Evolutionary conservation across 495 filamentous ascomycete genomes (phyloP).

Genomic region (Aspergillus heteromorphus): DNA sequence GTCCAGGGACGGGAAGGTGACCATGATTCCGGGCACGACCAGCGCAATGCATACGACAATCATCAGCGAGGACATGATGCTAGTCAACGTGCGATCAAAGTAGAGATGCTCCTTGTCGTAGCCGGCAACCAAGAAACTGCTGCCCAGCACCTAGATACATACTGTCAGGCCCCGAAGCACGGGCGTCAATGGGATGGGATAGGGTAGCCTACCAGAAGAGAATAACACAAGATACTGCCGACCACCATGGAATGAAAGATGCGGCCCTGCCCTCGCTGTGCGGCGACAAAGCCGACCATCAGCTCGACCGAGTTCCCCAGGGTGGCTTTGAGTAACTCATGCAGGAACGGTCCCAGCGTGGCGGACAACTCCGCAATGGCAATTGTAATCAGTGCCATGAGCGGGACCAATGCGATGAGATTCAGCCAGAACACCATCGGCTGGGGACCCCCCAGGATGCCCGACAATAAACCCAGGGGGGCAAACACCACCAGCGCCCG

Average conservation of each 20-base stretch:
- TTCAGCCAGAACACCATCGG: slow-evolving; percentile 17
- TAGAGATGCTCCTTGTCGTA: slow-evolving; percentile 16
- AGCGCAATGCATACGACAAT: slow-evolving; percentile 17
- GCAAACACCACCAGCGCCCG: slow-evolving; percentile 5
- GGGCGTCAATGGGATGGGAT: not conserved
- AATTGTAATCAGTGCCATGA: slow-evolving; percentile 14
- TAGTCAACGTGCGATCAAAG: slow-evolving; percentile 21
- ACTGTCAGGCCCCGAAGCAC: too few relatives aligned
- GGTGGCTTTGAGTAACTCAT: slow-evolving; percentile 24
- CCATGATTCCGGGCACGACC: slow-evolving; percentile 22
- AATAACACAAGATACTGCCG: slow-evolving; percentile 20
- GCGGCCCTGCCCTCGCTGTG: slow-evolving; percentile 5
- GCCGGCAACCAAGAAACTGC: slow-evolving; percentile 18
- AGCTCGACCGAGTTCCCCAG: slow-evolving; percentile 24
- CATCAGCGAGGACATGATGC: slow-evolving; percentile 23
- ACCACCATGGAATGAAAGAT: slow-evolving; percentile 18
- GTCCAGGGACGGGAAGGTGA: slow-evolving; percentile 16
- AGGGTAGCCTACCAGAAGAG: slow-evolving; percentile 14
- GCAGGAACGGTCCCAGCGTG: slow-evolving; percentile 1
- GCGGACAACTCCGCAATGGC: slow-evolving; percentile 14
- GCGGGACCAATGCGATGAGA: slow-evolving; percentile 12
- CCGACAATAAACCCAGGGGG: slow-evolving; percentile 13
- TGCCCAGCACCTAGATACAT: slow-evolving; percentile 15
- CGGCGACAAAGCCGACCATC: slow-evolving; percentile 19
- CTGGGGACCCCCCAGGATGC: slow-evolving; percentile 1